Evolutionary conservation across 345 rosid species (phyloP), one percentile per base, ranked within the genome.

Genomic region (Xanthoceras sorbifolium): DNA sequence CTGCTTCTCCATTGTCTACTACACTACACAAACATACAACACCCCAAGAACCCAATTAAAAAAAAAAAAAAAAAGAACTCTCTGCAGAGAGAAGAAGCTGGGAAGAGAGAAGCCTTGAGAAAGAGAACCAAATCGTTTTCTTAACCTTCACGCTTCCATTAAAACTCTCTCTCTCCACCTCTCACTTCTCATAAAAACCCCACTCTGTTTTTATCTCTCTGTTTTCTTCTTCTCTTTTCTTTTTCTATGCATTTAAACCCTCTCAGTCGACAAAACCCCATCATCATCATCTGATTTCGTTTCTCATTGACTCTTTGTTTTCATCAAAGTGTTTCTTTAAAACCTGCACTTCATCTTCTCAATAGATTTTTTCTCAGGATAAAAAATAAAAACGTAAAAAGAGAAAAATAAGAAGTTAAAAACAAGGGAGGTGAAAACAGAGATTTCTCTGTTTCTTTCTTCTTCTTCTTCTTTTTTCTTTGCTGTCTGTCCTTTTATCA

Each of bases 121-220:
- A 74, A 18, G 29, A 73, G 55, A 79, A 67, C 52, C 29, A 23
- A 78, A 78, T 79, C 80, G 64, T 77, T 83, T 83, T 67, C 85
- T 86, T 86, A 40, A 63, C 74, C 67, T 67, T 77, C 82, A 81
- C 88, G 86, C 83, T 84, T 79, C 72, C 79, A 60, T 79, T 67
- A 54, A 60, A 40, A 28, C 29, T 32, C 32, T 52, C 50, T 26
- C 62, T 28, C 52, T 6, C 44, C 14, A 8, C 48, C 15, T 42
- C 68, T 72, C 67, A 72, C 66, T 71, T 55, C 65, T 59, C 75
- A 57, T 40, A 22, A 59, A 59, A 15, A 3, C 65, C 26, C n/a
- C 6, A 38, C 72, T 66, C 67, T 65, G 60, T 48, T 40, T 31
- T 60, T 52, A n/a, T n/a, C n/a, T n/a, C n/a, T n/a, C n/a, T n/a